Percentiles rank a stretch among this genome's conserved stretches.
Evolutionary conservation across 176 grass and related monocot species (phyloP).

Genomic region (Phragmites australis): DNA sequence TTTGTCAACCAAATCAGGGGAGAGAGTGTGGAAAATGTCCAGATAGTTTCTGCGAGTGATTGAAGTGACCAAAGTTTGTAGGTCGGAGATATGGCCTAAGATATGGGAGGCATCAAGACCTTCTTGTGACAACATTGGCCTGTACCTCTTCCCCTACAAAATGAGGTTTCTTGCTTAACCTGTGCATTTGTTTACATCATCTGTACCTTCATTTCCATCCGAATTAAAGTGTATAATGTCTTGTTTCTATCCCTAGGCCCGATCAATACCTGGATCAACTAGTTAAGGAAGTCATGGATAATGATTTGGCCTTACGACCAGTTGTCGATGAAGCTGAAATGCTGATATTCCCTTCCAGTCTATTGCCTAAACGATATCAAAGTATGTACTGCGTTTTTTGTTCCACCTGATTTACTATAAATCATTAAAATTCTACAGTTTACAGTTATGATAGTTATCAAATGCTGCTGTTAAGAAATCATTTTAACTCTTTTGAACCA

Average conservation of each 20-base stretch:
- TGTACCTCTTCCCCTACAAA: slow-evolving; percentile 64
- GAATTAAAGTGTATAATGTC: not conserved
- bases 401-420: not conserved
- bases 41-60: slow-evolving; percentile 38
- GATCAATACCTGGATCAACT: slow-evolving; percentile 34
- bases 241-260: slow-evolving; percentile 25
- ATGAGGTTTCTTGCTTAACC: slow-evolving; percentile 35
- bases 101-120: slow-evolving; percentile 48
- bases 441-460: too few species aligned
- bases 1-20: slow-evolving; percentile 62
- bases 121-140: slow-evolving; percentile 50
- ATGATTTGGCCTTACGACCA: slow-evolving; percentile 40
- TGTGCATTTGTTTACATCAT: not conserved
- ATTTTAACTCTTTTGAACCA: not conserved
- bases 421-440: not conserved
- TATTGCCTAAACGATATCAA: slow-evolving; percentile 41
- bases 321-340: slow-evolving; percentile 39
- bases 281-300: slow-evolving; percentile 42
- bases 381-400: slow-evolving; percentile 29
- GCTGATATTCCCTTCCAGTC: slow-evolving; percentile 56
- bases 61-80: slow-evolving; percentile 37
- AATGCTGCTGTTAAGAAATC: not conserved
- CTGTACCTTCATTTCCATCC: not conserved
- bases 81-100: slow-evolving; percentile 62
- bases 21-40: slow-evolving; percentile 49